Evolutionary conservation across 768 basidiomycete species (phyloP).

Genomic region (Boletus fagicola): DNA sequence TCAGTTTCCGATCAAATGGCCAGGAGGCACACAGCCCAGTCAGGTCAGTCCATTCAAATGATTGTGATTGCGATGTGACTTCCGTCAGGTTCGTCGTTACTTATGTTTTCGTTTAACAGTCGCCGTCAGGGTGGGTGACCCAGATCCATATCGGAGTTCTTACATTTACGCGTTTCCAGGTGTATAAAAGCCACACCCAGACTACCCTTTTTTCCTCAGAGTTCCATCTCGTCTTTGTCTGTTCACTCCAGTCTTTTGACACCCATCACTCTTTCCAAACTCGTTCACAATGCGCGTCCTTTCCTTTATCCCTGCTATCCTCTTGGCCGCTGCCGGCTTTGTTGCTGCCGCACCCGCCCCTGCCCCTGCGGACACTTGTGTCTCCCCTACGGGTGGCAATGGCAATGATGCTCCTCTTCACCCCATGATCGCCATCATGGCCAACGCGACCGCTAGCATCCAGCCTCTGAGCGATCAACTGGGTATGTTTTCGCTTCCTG

Average conservation of each 20-base stretch:
- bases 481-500: neutral
- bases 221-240: neutral
- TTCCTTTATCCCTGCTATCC: slow-evolving; percentile 16
- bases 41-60: slow-evolving; percentile 19
- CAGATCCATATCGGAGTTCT: neutral
- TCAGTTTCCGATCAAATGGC: neutral
- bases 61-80: slow-evolving; percentile 34
- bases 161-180: neutral
- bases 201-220: neutral
- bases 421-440: slow-evolving; percentile 13
- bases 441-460: slow-evolving; percentile 8
- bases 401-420: slow-evolving; percentile 11
- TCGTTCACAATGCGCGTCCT: slow-evolving; percentile 17
- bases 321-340: slow-evolving; percentile 6
- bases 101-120: neutral
- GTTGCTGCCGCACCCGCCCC: slow-evolving; percentile 6
- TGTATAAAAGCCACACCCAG: slow-evolving; percentile 17
- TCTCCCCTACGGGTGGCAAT: neutral
- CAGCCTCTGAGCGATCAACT: slow-evolving; percentile 6
- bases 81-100: neutral
- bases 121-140: neutral
- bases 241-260: slow-evolving; percentile 7
- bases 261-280: slow-evolving; percentile 11
- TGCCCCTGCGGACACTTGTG: slow-evolving; percentile 1
- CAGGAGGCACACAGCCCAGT: neutral